These are phyloP conservation scores for Rosellinia necatrix DNA, from an alignment of 2,329 filamentous ascomycete species.

Conservation along the genomic window DNA sequence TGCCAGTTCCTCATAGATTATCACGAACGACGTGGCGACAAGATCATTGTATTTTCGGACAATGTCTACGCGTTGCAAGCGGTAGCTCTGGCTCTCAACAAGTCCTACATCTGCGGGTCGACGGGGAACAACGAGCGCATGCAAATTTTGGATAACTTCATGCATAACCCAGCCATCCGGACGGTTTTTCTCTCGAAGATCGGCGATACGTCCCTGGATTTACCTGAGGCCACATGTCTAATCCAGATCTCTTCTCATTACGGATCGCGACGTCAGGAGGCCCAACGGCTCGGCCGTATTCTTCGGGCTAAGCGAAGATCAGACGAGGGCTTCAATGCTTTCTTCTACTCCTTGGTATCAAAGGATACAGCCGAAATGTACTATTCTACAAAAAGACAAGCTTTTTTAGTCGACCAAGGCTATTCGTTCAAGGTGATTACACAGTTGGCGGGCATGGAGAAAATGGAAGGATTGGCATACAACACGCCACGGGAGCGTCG, in stretches of 20 bases:
- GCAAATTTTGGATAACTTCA: constrained; percentile 89
- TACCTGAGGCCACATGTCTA: constrained; percentile 93
- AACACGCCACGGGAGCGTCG: constrained; percentile 78
- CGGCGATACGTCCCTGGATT: constrained; percentile 94
- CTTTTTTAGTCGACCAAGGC: constrained; percentile 95
- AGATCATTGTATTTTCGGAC: constrained; percentile 97
- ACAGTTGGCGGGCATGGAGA: constrained; percentile 87
- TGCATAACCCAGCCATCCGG: constrained; percentile 86
- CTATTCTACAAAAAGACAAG: constrained; percentile 94
- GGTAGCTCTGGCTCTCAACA: constrained; percentile 82
- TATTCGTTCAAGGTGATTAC: constrained; percentile 99
- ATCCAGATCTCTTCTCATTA: constrained; percentile 99
- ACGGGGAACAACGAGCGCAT: constrained; percentile 86
- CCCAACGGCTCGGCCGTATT: constrained; percentile 89
- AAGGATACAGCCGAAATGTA: constrained; percentile 99
- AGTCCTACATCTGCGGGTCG: constrained; percentile 89
- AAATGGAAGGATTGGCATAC: constrained; percentile 80
- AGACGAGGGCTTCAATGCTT: constrained; percentile 98
- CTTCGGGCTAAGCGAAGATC: constrained; percentile 93
- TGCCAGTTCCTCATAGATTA: constrained; percentile 99
- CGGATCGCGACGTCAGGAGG: constrained; percentile 94
- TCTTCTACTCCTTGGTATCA: constrained; percentile 96
- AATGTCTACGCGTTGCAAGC: constrained; percentile 90
- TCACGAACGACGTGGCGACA: constrained; percentile 91
- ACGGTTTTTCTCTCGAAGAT: constrained; percentile 98